Evolutionary conservation across 1,284 basidiomycete genomes (phyloP).

Genomic region (Sporisorium sorghi): DNA sequence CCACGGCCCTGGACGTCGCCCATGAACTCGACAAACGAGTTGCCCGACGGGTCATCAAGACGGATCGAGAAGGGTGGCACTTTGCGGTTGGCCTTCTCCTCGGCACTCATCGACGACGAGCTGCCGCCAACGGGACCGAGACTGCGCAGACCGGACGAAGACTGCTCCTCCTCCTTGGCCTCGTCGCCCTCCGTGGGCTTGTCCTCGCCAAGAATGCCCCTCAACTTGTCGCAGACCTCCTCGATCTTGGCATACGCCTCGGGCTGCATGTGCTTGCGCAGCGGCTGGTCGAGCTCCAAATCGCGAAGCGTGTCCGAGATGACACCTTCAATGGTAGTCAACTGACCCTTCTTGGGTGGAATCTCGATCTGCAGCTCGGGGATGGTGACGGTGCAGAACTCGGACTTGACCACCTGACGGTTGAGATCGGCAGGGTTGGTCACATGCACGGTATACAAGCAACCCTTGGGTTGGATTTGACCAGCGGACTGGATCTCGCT

Average conservation of each 20-base stretch:
- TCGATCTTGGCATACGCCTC: slow-evolving; percentile 83
- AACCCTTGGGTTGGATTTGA: slow-evolving; percentile 77
- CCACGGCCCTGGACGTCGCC: slow-evolving; percentile 58
- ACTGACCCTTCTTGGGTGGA: slow-evolving; percentile 83
- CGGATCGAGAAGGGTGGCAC: slow-evolving; percentile 84
- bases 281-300: slow-evolving; percentile 84
- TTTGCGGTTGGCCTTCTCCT: slow-evolving; percentile 70
- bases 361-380: slow-evolving; percentile 93
- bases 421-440: slow-evolving; percentile 81
- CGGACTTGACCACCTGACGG: slow-evolving; percentile 92
- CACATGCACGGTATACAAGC: slow-evolving; percentile 83
- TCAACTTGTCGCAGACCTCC: slow-evolving; percentile 77
- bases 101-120: slow-evolving; percentile 26
- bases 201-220: slow-evolving; percentile 78
- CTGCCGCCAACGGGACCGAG: slow-evolving; percentile 42
- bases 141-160: slow-evolving; percentile 32
- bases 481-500: slow-evolving; percentile 96
- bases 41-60: slow-evolving; percentile 93
- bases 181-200: slow-evolving; percentile 60
- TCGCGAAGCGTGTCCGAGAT: slow-evolving; percentile 86
- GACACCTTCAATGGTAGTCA: slow-evolving; percentile 95
- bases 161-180: slow-evolving; percentile 68
- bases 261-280: slow-evolving; percentile 85
- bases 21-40: slow-evolving; percentile 78
- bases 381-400: slow-evolving; percentile 82